Percentiles rank a stretch among this genome's conserved stretches.
Conservation (phyloP, 140 eudicot species). For the Oenanthe javanica region DNA sequence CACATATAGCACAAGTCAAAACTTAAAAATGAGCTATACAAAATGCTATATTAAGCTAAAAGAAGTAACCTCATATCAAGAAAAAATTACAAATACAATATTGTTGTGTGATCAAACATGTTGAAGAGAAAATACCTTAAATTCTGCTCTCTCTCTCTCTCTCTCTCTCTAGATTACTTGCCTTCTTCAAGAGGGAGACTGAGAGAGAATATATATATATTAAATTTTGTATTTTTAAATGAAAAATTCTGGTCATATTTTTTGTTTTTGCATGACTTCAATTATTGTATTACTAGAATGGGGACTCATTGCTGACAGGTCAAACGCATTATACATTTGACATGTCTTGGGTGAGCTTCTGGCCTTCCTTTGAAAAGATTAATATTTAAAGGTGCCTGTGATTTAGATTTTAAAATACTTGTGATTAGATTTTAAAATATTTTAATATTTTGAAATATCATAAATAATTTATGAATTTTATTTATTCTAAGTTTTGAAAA, state of each 20-base stretch:
- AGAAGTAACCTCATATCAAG: neutral
- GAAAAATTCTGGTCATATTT: neutral
- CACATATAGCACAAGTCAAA: constrained; percentile 1
- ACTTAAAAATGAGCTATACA: neutral
- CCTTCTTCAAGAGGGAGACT: neutral
- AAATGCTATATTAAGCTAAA: neutral
- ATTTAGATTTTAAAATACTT: no score
- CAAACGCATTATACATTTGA: neutral
- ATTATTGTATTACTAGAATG: neutral
- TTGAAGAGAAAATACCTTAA: neutral
- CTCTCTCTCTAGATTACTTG: neutral
- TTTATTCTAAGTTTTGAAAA: no score
- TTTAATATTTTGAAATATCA: no score
- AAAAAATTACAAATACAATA: neutral
- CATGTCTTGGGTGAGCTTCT: neutral
- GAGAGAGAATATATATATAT: neutral
- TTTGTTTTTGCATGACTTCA: constrained; percentile 3
- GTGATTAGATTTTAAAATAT: no score
- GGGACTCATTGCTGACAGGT: neutral
- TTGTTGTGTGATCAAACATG: neutral
- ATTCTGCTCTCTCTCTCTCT: neutral
- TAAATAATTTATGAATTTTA: no score
- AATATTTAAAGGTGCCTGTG: no score
- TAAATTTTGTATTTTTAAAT: no score
- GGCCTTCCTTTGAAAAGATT: no score